A percentile compares a stretch with the other conserved stretches of the same genome.
These are phyloP conservation scores for Angomonas deanei DNA, from an alignment of 208 protist genomes.

Conservation along the genomic window DNA sequence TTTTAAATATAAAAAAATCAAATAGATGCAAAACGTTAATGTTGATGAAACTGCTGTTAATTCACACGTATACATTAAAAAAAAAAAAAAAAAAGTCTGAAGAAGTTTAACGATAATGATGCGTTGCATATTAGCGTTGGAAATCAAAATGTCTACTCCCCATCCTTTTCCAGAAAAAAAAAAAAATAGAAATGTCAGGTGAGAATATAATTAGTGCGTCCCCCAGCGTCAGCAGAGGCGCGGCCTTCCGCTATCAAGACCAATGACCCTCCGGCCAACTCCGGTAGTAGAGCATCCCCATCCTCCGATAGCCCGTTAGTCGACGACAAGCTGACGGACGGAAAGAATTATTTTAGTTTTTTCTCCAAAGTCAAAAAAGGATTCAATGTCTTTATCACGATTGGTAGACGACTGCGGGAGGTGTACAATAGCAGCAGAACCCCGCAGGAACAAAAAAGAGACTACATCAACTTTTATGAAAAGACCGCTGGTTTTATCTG, in stretches of 20 bases:
- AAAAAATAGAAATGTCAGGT: no score
- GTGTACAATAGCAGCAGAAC: background rate
- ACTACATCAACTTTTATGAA: slow-evolving; percentile 4
- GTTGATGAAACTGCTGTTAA: no score
- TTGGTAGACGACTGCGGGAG: background rate
- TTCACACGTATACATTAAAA: slow-evolving; percentile 5
- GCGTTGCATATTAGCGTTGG: background rate
- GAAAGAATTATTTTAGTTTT: background rate
- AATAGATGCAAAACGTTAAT: background rate
- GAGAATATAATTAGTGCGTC: no score
- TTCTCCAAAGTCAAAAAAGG: background rate
- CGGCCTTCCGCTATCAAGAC: no score
- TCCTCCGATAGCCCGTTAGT: no score
- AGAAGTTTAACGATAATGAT: background rate
- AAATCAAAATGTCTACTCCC: background rate
- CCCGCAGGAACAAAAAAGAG: background rate
- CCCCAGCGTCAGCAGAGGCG: no score
- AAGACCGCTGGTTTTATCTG: background rate
- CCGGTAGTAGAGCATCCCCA: no score
- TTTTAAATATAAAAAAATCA: slow-evolving; percentile 24
- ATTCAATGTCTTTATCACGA: background rate
- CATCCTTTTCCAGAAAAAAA: no score
- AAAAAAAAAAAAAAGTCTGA: background rate
- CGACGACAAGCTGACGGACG: background rate
- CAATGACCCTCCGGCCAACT: background rate